Base-by-base conservation (phyloP, 192 early-diverging fungal species). In the Mortierella antarctica region DNA sequence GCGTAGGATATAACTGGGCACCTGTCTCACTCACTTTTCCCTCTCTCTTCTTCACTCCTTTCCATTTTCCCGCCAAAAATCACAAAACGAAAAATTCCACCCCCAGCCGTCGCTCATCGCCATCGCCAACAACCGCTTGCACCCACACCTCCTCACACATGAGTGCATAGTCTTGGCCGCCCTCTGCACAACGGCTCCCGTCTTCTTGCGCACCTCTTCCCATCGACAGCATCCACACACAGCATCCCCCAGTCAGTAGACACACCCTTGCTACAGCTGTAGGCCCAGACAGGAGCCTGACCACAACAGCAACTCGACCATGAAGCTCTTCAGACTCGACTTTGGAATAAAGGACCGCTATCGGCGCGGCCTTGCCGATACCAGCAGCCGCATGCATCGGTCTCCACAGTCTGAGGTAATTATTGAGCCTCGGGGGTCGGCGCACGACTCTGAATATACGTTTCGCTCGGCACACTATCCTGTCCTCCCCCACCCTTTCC, bases 281-380 rank as follows among this genome's bases (percentile, higher is more conserved):
- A 31, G 13, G 15, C 57, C 18, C 44, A 41, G 20, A 62, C 31
- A 18, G 57, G 31, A 31, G 31, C 31, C 3, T 31, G 31, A 31
- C 31, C 31, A 31, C 31, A 31, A 3, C 31, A 31, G 31, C 31
- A 31, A 31, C 31, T 31, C 56, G 18, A 39, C 11, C 17, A 79
- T 79, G 76, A 79, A 71, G 64, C 20, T 71, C 40, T 79, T 79
- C 69, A 79, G 67, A 45, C 23, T 79, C 42, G 76, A 71, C 57
- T 67, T 79, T 62, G 65, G 69, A 52, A 66, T 66, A 21, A 79
- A 71, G 52, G 76, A 79, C 53, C 76, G 76, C 49, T 79, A 79
- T 50, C 49, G 76, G 46, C 63, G 76, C n/a, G 76, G 76, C 11
- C 68, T 79, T 41, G 62, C 76, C 20, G 68, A 79, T 5, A 64